Percentiles rank a stretch among this genome's conserved stretches.
Evolutionary conservation across 768 basidiomycete species (phyloP).

Genomic region (Holtermanniella nyarrowii): DNA sequence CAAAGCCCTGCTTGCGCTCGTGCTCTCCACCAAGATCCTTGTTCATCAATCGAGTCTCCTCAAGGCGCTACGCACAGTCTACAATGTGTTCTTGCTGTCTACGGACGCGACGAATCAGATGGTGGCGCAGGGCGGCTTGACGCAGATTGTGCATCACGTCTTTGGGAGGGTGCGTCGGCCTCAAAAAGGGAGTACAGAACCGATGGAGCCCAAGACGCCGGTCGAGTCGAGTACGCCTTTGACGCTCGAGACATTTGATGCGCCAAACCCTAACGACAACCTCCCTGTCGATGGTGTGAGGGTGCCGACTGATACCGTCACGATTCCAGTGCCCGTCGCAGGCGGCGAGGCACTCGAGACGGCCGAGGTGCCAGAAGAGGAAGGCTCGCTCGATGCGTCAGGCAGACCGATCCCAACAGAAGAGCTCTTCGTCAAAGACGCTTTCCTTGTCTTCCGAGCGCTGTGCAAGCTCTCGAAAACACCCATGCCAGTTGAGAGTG

Average conservation of each 20-base stretch:
- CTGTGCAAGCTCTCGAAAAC: slow-evolving; percentile 98
- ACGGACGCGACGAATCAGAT: slow-evolving; percentile 86
- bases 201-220: slow-evolving; percentile 10
- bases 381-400: slow-evolving; percentile 27
- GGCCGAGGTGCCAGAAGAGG: slow-evolving; percentile 15
- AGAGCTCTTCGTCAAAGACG: slow-evolving; percentile 91
- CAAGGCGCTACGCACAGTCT: slow-evolving; percentile 93
- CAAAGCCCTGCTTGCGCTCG: slow-evolving; percentile 79
- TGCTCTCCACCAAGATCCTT: slow-evolving; percentile 58
- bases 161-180: slow-evolving; percentile 55
- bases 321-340: slow-evolving; percentile 25
- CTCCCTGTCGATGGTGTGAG: slow-evolving; percentile 12
- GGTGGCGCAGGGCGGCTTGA: slow-evolving; percentile 94
- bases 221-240: slow-evolving; percentile 10
- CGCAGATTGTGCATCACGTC: slow-evolving; percentile 96
- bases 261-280: slow-evolving; percentile 39
- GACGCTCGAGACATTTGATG: slow-evolving; percentile 36
- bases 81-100: slow-evolving; percentile 92
- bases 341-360: slow-evolving; percentile 1
- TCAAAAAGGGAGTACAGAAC: slow-evolving; percentile 30
- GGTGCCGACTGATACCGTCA: slow-evolving; percentile 19
- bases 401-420: slow-evolving; percentile 55
- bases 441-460: slow-evolving; percentile 93
- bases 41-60: slow-evolving; percentile 93
- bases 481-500: slow-evolving; percentile 73